A percentile compares a stretch with the other conserved stretches of the same genome.
Conservation (phyloP, 768 basidiomycete species). For the Rhodotorula diobovata region DNA sequence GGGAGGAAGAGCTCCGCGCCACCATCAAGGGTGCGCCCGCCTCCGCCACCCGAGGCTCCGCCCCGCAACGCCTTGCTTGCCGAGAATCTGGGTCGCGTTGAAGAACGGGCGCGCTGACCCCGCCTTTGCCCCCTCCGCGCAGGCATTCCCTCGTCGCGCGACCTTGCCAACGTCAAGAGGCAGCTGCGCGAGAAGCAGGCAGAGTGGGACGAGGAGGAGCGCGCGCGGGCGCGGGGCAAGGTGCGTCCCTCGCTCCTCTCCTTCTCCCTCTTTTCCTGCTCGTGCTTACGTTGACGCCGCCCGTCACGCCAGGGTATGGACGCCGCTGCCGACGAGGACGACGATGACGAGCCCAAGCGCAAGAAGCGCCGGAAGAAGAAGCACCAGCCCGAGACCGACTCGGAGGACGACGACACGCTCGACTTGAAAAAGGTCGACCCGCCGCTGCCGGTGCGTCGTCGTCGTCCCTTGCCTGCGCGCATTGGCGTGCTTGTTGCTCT, state of each 20-base stretch:
- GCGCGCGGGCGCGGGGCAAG: slow-evolving; percentile 60
- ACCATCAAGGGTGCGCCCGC: slow-evolving; percentile 33
- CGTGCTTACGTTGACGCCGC: neutral
- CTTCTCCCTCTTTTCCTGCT: too few relatives aligned
- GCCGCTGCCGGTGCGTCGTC: slow-evolving; percentile 20
- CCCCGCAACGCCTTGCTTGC: too few relatives aligned
- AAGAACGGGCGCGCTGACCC: too few relatives aligned
- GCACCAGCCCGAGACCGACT: neutral
- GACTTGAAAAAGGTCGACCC: slow-evolving; percentile 59
- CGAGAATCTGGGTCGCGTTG: too few relatives aligned
- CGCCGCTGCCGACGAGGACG: slow-evolving; percentile 37
- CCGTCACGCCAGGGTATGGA: neutral
- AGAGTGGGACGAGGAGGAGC: slow-evolving; percentile 58
- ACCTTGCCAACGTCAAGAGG: slow-evolving; percentile 68
- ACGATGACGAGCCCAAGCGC: slow-evolving; percentile 47
- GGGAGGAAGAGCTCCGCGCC: slow-evolving; percentile 58
- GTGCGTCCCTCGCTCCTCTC: slow-evolving; percentile 52
- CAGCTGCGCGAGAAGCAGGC: slow-evolving; percentile 26
- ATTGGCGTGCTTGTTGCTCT: too few relatives aligned
- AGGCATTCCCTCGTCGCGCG: slow-evolving; percentile 75
- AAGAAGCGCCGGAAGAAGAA: slow-evolving; percentile 41
- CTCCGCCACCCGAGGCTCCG: neutral
- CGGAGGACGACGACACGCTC: slow-evolving; percentile 12
- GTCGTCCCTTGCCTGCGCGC: neutral
- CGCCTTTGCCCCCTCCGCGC: slow-evolving; percentile 8